Conservation (phyloP, 805 yeast species). For the Wickerhamomyces bisporus region DNA sequence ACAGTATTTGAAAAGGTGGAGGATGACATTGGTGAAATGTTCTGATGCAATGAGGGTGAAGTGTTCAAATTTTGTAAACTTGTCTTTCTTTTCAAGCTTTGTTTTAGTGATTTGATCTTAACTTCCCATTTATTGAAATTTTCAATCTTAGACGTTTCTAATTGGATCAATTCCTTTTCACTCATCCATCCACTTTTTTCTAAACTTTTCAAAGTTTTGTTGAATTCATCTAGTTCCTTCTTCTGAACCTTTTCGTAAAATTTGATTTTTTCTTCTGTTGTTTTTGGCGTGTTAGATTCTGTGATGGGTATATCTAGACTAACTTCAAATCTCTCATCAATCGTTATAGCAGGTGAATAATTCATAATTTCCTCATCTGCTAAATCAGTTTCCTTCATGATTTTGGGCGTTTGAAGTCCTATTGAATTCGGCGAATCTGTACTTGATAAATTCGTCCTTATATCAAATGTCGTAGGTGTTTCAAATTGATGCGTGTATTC, state of each 20-base stretch:
- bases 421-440: neutral
- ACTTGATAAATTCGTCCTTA: neutral
- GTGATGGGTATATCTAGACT: conserved; percentile 16
- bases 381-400: neutral
- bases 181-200: conserved; percentile 24
- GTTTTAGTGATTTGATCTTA: conserved; percentile 13
- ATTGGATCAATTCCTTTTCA: conserved; percentile 11
- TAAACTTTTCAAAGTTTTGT: conserved; percentile 13
- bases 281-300: conserved; percentile 6
- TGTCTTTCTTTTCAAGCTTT: neutral
- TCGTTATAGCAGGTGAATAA: conserved; percentile 20
- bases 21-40: neutral
- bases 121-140: conserved; percentile 22
- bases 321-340: conserved; percentile 21
- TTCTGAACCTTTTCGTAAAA: conserved; percentile 16
- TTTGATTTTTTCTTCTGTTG: conserved; percentile 15
- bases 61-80: no score
- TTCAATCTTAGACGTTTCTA: conserved; percentile 15
- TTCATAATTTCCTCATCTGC: conserved; percentile 1
- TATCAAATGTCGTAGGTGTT: neutral
- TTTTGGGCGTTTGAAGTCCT: neutral
- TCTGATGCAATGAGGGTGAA: no score
- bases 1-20: neutral
- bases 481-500: neutral
- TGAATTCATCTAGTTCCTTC: conserved; percentile 16